These are phyloP conservation scores for Scutellaria barbata DNA, from an alignment of 257 asterid genomes.

Conservation along the genomic window DNA sequence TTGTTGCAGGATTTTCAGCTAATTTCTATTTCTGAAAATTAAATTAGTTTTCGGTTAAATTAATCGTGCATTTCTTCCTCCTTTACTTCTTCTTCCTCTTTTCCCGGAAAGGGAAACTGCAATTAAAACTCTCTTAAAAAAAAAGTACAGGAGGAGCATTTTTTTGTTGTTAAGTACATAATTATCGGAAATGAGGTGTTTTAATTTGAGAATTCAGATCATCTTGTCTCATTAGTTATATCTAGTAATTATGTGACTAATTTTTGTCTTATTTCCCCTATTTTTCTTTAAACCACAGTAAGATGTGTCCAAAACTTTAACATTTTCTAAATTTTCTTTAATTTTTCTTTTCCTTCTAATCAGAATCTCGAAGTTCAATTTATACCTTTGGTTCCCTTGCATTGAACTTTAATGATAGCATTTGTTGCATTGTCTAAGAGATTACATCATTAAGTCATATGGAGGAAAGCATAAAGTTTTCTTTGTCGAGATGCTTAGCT, in stretches of 20 bases:
- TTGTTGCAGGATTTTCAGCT: conserved; percentile 29
- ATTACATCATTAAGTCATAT: conserved; percentile 14
- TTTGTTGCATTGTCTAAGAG: neutral
- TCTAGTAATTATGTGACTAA: conserved; percentile 1
- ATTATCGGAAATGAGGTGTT: conserved; percentile 14
- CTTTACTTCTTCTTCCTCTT: neutral
- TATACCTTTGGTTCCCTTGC: conserved; percentile 24
- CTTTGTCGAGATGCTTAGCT: conserved; percentile 30
- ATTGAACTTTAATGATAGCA: conserved; percentile 8
- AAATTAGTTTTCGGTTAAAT: neutral
- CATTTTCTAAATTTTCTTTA: neutral
- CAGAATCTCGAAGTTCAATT: conserved; percentile 18
- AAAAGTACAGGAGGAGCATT: neutral
- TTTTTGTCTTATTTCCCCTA: neutral
- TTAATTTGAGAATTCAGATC: conserved; percentile 4
- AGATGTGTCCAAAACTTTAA: conserved; percentile 10
- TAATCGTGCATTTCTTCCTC: neutral
- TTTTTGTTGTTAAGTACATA: neutral
- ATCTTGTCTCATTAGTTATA: conserved; percentile 2
- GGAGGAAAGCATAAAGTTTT: conserved; percentile 26
- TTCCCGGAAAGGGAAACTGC: neutral
- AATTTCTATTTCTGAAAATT: neutral
- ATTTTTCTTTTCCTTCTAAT: conserved; percentile 11
- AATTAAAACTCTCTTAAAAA: neutral
- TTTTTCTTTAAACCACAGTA: conserved; percentile 20